A percentile compares a stretch with the other conserved stretches of the same genome.
Conservation (phyloP, 495 filamentous ascomycete genomes). For the Penicillium bialowiezense region DNA sequence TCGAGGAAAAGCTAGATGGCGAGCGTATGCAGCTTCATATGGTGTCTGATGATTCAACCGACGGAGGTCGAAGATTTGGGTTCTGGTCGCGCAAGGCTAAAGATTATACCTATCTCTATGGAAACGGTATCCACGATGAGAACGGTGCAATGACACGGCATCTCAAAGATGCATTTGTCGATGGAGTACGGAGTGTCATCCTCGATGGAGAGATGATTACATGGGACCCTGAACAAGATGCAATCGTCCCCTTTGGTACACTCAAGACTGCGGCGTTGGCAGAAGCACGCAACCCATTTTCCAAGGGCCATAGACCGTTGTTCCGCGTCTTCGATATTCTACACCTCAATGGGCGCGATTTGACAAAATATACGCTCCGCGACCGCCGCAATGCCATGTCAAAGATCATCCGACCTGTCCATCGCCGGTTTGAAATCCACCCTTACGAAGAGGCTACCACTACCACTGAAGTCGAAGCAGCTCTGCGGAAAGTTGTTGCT, state of each 20-base stretch:
- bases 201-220: slow-evolving; percentile 98
- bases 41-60: slow-evolving; percentile 61
- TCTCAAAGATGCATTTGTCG: slow-evolving; percentile 72
- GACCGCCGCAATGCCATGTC: slow-evolving; percentile 78
- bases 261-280: slow-evolving; percentile 88
- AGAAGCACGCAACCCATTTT: slow-evolving; percentile 74
- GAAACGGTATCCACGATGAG: slow-evolving; percentile 69
- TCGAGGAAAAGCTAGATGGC: slow-evolving; percentile 96
- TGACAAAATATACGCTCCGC: slow-evolving; percentile 79
- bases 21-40: slow-evolving; percentile 98
- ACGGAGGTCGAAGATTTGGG: slow-evolving; percentile 70
- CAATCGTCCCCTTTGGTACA: slow-evolving; percentile 85
- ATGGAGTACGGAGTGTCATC: slow-evolving; percentile 79
- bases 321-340: slow-evolving; percentile 88
- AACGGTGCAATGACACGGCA: slow-evolving; percentile 78
- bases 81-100: slow-evolving; percentile 98
- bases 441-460: slow-evolving; percentile 64
- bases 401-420: slow-evolving; percentile 59
- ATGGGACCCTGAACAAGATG: slow-evolving; percentile 88
- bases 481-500: slow-evolving; percentile 77
- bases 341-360: slow-evolving; percentile 73
- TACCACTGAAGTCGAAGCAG: slow-evolving; percentile 69
- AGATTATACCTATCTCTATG: slow-evolving; percentile 95
- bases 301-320: slow-evolving; percentile 72
- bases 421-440: slow-evolving; percentile 81